Evolutionary conservation across 2,329 filamentous ascomycete genomes (phyloP).

Genomic region (Exophiala sp.): DNA sequence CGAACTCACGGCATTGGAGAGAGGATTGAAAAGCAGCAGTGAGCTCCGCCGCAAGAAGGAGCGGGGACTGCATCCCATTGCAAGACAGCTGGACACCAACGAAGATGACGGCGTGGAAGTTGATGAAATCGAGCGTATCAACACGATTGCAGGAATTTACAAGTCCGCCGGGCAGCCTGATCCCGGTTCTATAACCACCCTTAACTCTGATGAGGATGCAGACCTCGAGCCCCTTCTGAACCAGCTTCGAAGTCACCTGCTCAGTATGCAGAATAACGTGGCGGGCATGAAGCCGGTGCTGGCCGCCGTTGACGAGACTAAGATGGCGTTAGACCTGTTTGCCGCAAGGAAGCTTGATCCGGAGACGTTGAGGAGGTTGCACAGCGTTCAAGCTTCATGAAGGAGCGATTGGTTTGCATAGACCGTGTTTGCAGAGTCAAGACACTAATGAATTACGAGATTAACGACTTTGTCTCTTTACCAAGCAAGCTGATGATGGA

Average conservation of each 20-base stretch:
- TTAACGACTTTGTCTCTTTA: no score
- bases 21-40: slow-evolving; percentile 40
- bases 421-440: neutral
- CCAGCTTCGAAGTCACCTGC: slow-evolving; percentile 42
- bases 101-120: slow-evolving; percentile 30
- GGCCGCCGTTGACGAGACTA: slow-evolving; percentile 13
- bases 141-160: slow-evolving; percentile 6
- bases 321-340: slow-evolving; percentile 12
- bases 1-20: slow-evolving; percentile 41
- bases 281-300: slow-evolving; percentile 20
- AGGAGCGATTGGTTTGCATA: no score
- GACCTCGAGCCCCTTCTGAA: slow-evolving; percentile 36
- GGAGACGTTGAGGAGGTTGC: neutral
- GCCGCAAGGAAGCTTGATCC: slow-evolving; percentile 6
- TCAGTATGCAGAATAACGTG: slow-evolving; percentile 43
- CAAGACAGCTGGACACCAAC: slow-evolving; percentile 27
- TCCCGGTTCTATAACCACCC: neutral
- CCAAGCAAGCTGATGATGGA: neutral
- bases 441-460: neutral
- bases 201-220: slow-evolving; percentile 33
- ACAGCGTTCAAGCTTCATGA: neutral
- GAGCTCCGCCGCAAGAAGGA: slow-evolving; percentile 38
- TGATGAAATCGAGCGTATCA: slow-evolving; percentile 4
- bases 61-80: slow-evolving; percentile 30
- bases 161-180: no score